phyloP scores from a whole-genome alignment of 441 rosid species.

The Gossypium aridum region DNA sequence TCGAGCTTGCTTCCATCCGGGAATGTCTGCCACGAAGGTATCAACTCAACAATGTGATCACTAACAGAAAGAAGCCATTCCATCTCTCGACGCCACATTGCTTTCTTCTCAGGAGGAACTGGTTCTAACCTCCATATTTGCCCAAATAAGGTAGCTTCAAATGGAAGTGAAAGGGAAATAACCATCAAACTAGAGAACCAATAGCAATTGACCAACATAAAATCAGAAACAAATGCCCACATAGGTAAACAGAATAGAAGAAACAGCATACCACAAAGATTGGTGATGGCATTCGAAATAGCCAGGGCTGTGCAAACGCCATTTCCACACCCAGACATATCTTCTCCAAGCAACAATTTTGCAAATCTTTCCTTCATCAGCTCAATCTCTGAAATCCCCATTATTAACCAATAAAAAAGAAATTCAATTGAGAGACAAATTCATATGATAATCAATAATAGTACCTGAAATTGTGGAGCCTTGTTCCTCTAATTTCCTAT shows the following conservation, averaged over 20 bases:
- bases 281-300: constrained; percentile 93
- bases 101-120: constrained; percentile 72
- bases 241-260: constrained; percentile 9
- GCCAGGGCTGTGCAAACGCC: constrained; percentile 93
- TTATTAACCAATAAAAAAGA: constrained; percentile 14
- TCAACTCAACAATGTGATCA: constrained; percentile 94
- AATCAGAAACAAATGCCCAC: constrained; percentile 3
- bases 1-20: constrained; percentile 96
- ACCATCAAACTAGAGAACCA: constrained; percentile 16
- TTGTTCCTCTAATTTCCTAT: constrained; percentile 37
- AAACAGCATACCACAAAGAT: constrained; percentile 74
- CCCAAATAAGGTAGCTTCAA: constrained; percentile 81
- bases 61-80: constrained; percentile 93
- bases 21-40: constrained; percentile 88
- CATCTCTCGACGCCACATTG: constrained; percentile 99
- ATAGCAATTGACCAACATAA: background rate
- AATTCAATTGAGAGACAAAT: background rate
- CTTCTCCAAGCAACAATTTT: constrained; percentile 92
- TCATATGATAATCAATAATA: background rate
- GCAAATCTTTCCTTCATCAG: constrained; percentile 98
- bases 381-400: constrained; percentile 53
- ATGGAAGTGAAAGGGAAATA: constrained; percentile 5
- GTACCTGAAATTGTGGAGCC: constrained; percentile 62
- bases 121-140: constrained; percentile 98
- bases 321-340: constrained; percentile 98